These are phyloP conservation scores for Rhizopogon roseolus DNA, from an alignment of 768 basidiomycete species.

Conservation along the genomic window DNA sequence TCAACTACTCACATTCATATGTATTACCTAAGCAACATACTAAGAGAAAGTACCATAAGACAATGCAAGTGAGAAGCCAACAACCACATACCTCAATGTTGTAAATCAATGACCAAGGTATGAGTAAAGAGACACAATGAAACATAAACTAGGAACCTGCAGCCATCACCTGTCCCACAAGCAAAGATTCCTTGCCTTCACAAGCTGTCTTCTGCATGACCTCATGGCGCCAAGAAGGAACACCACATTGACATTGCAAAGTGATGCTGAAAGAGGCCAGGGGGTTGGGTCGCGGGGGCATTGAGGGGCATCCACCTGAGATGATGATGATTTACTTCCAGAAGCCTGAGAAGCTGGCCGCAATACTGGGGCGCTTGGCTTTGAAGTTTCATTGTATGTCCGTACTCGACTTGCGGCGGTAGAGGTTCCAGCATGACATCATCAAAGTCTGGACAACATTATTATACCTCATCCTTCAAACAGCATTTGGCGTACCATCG, in stretches of 20 bases:
- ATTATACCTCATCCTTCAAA: neutral
- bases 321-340: neutral
- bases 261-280: constrained; percentile 10
- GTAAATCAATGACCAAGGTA: too few relatives aligned
- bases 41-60: too few relatives aligned
- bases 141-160: too few relatives aligned
- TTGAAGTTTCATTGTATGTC: constrained; percentile 6
- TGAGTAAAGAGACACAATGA: too few relatives aligned
- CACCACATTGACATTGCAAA: constrained; percentile 36
- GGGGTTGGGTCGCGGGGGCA: neutral
- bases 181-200: constrained; percentile 37
- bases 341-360: neutral
- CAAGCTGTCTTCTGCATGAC: constrained; percentile 44
- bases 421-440: neutral
- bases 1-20: too few relatives aligned
- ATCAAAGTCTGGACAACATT: neutral
- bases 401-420: constrained; percentile 6
- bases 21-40: too few relatives aligned
- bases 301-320: constrained; percentile 5
- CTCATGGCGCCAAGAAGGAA: constrained; percentile 34
- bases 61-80: too few relatives aligned
- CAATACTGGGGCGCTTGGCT: neutral
- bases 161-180: constrained; percentile 36
- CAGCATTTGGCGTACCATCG: constrained; percentile 6
- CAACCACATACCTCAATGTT: too few relatives aligned